phyloP scores from a whole-genome alignment of 2,329 filamentous ascomycete genomes.

The Penicillium brevicompactum region DNA sequence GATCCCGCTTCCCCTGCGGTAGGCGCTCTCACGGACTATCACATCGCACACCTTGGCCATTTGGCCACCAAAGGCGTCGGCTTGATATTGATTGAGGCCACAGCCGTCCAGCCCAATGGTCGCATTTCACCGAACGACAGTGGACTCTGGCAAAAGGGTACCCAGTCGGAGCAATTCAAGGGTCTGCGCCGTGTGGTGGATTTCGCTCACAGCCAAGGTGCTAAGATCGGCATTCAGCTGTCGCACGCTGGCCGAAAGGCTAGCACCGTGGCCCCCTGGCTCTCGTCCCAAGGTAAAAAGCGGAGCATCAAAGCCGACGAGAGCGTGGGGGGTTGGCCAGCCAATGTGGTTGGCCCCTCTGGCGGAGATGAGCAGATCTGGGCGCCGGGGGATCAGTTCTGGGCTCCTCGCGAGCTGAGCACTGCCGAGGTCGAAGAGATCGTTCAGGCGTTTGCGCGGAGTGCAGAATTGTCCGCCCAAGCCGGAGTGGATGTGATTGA shows the following conservation, averaged over 20 bases:
- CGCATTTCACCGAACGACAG: constrained; percentile 68
- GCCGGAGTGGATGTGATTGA: constrained; percentile 78
- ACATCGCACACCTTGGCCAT: constrained; percentile 78
- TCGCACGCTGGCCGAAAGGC: constrained; percentile 73
- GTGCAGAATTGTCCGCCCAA: constrained; percentile 61
- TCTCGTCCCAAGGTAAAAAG: constrained; percentile 25
- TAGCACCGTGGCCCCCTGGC: constrained; percentile 55
- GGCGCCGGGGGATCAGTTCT: constrained; percentile 62
- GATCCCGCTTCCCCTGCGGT: constrained; percentile 27
- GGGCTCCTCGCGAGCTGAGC: constrained; percentile 68
- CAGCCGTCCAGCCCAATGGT: constrained; percentile 71
- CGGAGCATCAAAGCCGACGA: constrained; percentile 44
- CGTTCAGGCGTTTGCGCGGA: constrained; percentile 62
- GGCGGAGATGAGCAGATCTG: constrained; percentile 56
- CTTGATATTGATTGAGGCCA: constrained; percentile 76
- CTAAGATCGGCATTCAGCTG: constrained; percentile 77
- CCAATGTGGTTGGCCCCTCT: constrained; percentile 47
- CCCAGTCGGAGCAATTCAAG: constrained; percentile 62
- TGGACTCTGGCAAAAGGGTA: constrained; percentile 74
- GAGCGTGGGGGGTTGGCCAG: constrained; percentile 56
- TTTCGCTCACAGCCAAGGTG: constrained; percentile 75
- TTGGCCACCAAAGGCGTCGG: constrained; percentile 73
- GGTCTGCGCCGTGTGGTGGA: constrained; percentile 68
- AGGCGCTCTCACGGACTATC: constrained; percentile 76
- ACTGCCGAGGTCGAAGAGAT: constrained; percentile 66